Base-by-base conservation (phyloP, 2,329 filamentous ascomycete genomes). In the Penicillium sp. region DNA sequence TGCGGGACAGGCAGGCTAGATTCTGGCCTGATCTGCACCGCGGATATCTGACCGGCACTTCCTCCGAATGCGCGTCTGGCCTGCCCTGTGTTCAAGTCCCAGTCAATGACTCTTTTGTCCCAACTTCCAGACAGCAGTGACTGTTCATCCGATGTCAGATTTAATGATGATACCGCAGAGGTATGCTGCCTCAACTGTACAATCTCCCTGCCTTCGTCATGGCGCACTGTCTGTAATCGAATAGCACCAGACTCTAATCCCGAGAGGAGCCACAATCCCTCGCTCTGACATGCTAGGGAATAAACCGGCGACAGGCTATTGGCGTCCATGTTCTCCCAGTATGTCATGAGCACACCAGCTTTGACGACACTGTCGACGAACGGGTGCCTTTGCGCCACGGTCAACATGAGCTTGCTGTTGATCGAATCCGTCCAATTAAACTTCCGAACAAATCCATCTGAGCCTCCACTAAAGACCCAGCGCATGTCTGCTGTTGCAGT, bases 361-460 rank as follows among this genome's bases (percentile, higher is more conserved):
- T 98, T 98, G 46, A 89, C 88, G 35, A 98, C 93, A 59, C 88
- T 95, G 66, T 98, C 93, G 32, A 98, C 93, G 61, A 97, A 98
- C 0, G 93, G 93, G 65, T 98, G 93, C 40, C 87, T 79, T 72
- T 98, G 93, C 26, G 93, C 93, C 5, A 98, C 93, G 0, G 93
- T 98, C 59, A 98, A 74, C 50, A 91, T 84, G 27, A 93, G 81
- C 70, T 95, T 96, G 54, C 89, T 89, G 65, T 98, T 98, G 57
- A 94, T 90, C 4, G 93, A 96, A 28, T 89, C 89, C 3, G 87
- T 84, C 67, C 93, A 95, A 66, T 98, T 94, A 71, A 94, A 97
- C 68, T 96, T 97, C 47, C 93, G 82, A 53, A 98, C 91, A 64
- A 95, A 98, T 39, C 93, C 91, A 70, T 98, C 93, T 0, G 87